These are phyloP conservation scores for Fusarium dlaminii DNA, from an alignment of 2,329 filamentous ascomycete species.

Conservation along the genomic window DNA sequence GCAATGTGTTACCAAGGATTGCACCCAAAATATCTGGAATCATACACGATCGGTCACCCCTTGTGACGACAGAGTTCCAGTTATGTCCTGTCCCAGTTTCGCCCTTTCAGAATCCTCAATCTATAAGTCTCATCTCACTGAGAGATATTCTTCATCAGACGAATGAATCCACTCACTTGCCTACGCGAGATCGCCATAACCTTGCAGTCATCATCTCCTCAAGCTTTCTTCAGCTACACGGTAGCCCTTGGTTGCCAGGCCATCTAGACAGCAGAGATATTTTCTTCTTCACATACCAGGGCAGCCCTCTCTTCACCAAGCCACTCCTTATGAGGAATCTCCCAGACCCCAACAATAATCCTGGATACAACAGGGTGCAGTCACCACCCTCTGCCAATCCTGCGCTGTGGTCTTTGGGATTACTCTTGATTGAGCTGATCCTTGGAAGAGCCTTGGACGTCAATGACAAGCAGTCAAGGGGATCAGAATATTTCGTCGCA, in stretches of 20 bases:
- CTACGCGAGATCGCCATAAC: neutral
- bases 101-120: neutral
- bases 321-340: neutral
- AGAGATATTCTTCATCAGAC: neutral
- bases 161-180: neutral
- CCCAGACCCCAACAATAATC: too few relatives aligned
- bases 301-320: neutral
- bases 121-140: neutral
- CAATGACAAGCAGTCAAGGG: neutral
- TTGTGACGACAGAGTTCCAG: neutral
- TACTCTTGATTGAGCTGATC: neutral
- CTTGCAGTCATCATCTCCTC: neutral
- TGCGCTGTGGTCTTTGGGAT: neutral
- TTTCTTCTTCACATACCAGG: neutral
- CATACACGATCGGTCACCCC: neutral
- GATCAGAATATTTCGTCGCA: neutral
- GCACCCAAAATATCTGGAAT: neutral
- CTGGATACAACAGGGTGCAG: neutral
- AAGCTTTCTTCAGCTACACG: neutral
- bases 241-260: neutral
- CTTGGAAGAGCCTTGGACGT: neutral
- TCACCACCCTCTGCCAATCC: neutral
- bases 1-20: too few relatives aligned
- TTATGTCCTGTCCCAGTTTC: neutral
- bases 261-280: neutral